Base-by-base conservation (phyloP, 1,284 basidiomycete species). In the Hortiboletus rubellus region DNA sequence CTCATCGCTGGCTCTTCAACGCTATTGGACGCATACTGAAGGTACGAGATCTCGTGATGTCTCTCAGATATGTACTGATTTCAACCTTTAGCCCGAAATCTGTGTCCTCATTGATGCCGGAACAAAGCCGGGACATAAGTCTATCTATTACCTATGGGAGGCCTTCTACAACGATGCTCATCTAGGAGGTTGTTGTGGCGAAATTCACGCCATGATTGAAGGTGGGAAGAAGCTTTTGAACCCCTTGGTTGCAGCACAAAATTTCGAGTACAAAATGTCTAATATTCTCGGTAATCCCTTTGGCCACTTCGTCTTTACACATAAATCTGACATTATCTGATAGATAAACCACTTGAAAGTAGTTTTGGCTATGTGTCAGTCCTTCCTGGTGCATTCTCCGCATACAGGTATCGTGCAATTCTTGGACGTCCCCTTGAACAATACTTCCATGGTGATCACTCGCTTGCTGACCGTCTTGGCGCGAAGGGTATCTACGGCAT, bases 191-290 rank as follows among this genome's bases (percentile, higher is more conserved):
- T 91, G 89, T 48, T 92, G 90, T 71, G 94, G 96, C 65, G 92
- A 96, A 80, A 96, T 95, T 64, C 91, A 94, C 62, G 94, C 94
- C 54, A 95, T 95, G 94, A 92, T 96, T 67, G 86, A 94, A 70
- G 90, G 90, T 34, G 96, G 96, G 31, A 89, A 79, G 74, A 96
- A 97, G 71, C 82, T 99, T 37, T 70, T 98, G 60, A 99, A 98
- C 68, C 96, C 96, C 14, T 80, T 98, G 46, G 86, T 96, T 34
- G 94, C 94, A 11, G 93, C 94, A 27, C 96, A 98, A 74, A 98
- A 98, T 76, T 98, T 99, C 67, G 96, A 99, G 76, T 98, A 98
- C 79, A 98, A 94, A 77, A 96, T 96, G 91, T 94, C 92, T 40
- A 96, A 96, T 73, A 96, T 97, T 66, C 79, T 96, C 30, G 92